phyloP scores from a whole-genome alignment of 164 flowering plant species.

The Umbilicus rupestris region DNA sequence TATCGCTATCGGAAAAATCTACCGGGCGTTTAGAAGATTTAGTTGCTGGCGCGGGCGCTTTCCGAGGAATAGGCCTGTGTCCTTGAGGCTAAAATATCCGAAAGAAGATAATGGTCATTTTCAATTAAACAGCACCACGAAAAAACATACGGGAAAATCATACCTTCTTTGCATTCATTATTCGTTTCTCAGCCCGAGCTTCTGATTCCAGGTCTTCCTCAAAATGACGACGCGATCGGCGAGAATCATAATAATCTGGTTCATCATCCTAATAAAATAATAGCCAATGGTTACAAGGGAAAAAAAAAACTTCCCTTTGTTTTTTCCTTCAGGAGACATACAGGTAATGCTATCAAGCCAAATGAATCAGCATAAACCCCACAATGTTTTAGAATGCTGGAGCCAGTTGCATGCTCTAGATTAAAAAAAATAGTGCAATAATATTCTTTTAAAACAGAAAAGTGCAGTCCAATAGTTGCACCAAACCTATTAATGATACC shows the following conservation, averaged over 20 bases:
- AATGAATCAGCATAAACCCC: not conserved
- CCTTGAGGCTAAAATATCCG: conserved; percentile 30
- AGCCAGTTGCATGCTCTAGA: not conserved
- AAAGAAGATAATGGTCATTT: not conserved
- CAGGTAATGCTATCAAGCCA: not conserved
- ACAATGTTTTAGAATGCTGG: not conserved
- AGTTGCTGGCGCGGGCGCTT: conserved; percentile 39
- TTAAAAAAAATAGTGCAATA: not conserved
- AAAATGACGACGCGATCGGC: conserved; percentile 62
- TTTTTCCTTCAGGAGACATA: not conserved
- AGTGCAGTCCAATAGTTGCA: not conserved
- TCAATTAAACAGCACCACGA: not conserved
- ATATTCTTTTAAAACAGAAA: not conserved
- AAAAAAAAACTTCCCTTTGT: not conserved
- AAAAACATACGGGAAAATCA: not conserved
- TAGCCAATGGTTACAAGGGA: not conserved
- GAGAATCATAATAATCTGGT: conserved; percentile 57
- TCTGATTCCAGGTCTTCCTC: conserved; percentile 86
- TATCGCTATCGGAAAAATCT: conserved; percentile 75
- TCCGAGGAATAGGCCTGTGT: conserved; percentile 48
- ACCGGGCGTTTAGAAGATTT: conserved; percentile 54
- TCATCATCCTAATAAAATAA: conserved; percentile 65
- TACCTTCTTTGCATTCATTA: conserved; percentile 89
- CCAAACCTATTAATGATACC: not conserved
- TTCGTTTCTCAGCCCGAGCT: conserved; percentile 85